A percentile compares a stretch with the other conserved stretches of the same genome.
These are phyloP conservation scores for Cladophialophora immunda DNA, from an alignment of 2,329 filamentous ascomycete species.

Conservation along the genomic window DNA sequence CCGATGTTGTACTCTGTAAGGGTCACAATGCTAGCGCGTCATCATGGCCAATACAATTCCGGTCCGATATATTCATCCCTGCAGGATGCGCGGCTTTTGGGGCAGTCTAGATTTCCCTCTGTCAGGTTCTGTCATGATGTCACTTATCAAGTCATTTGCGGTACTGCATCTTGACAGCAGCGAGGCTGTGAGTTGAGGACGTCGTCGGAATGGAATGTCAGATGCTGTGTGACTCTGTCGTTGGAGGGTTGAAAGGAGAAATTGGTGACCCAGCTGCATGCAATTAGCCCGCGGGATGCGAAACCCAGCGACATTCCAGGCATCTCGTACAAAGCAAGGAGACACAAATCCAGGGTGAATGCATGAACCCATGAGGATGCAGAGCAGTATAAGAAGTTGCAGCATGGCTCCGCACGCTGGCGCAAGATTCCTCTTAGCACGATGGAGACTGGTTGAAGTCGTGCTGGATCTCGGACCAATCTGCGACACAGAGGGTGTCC, in stretches of 20 bases:
- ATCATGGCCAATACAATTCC: no score
- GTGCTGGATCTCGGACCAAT: constrained; percentile 23
- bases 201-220: not conserved
- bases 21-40: no score
- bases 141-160: not conserved
- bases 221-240: not conserved
- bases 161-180: not conserved
- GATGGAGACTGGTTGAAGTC: constrained; percentile 26
- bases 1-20: no score
- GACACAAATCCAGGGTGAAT: constrained; percentile 19
- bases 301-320: constrained; percentile 10
- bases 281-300: constrained; percentile 1
- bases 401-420: constrained; percentile 1
- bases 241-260: not conserved
- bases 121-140: no score
- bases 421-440: not conserved
- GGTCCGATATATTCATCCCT: no score
- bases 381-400: constrained; percentile 13
- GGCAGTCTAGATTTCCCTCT: no score
- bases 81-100: no score
- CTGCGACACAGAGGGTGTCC: constrained; percentile 21
- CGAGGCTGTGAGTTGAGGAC: constrained; percentile 5
- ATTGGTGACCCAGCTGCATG: constrained; percentile 3
- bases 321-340: constrained; percentile 21
- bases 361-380: constrained; percentile 22